Base-by-base conservation (phyloP, 805 yeast species). In the Kluyveromyces nonfermentans region DNA sequence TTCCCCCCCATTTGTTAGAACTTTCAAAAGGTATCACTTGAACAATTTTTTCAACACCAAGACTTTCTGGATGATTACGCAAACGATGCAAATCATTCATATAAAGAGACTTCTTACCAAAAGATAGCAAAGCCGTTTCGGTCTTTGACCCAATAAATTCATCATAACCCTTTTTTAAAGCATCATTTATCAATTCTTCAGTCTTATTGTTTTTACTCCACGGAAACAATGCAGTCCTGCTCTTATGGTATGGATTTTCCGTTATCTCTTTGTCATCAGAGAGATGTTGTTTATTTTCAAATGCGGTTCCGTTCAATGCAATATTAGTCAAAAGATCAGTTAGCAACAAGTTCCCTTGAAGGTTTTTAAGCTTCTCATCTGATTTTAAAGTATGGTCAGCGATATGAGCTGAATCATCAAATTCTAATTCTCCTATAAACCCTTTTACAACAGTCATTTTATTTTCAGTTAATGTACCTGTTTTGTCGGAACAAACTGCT, bases 391-490 rank as follows among this genome's bases (percentile, higher is more conserved):
- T 46, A 5, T 41, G 46, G 17, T 43, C 33, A 7, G 45, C 41
- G 7, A 50, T 45, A 25, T 57, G 43, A n/a, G 50, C 49, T 32
- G 72, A 64, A 49, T 77, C 80, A 51, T 78, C 77, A 52, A 82
- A 80, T 37, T 69, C 69, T n/a, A 63, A 45, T 35, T 64, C 62
- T 8, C 93, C 94, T 28, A 88, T 57, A 20, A 75, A 67, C 3
- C 93, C 95, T 44, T 73, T 75, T 9, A 88, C 96, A 5, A 93
- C 88, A 33, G 87, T 77, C 99, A 93, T 93, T 56, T 72, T 74
- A 63, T 93, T 93, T 62, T 88, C 95, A 1, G 99, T 93, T 45
- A 93, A 72, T 10, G 99, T 93, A 47, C 98, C 98, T 1, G 98
- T 93, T 63, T 93, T 90, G 68, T 93, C 98, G 0, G 97, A 88